These are phyloP conservation scores for Tilletiopsis washingtonensis DNA, from an alignment of 1,284 basidiomycete genomes.

Conservation along the genomic window DNA sequence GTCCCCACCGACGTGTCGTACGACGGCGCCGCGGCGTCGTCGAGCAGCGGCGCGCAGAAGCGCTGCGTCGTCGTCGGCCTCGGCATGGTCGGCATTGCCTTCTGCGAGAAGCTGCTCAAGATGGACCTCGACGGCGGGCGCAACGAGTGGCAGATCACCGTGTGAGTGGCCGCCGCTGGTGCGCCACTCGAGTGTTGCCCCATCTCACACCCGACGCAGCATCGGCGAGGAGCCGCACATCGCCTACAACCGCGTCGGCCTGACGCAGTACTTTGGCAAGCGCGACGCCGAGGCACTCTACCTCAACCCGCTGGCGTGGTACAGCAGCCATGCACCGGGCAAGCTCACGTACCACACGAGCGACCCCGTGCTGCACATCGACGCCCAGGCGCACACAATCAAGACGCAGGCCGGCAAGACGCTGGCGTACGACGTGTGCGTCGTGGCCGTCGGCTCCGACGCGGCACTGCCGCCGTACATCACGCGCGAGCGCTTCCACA, in stretches of 20 bases:
- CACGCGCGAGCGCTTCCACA: slow-evolving; percentile 50
- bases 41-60: slow-evolving; percentile 8
- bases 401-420: slow-evolving; percentile 53
- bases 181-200: not conserved
- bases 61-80: slow-evolving; percentile 57
- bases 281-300: slow-evolving; percentile 61
- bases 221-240: slow-evolving; percentile 60
- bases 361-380: slow-evolving; percentile 52
- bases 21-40: not conserved
- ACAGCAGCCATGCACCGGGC: slow-evolving; percentile 48
- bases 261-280: slow-evolving; percentile 62
- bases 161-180: slow-evolving; percentile 6
- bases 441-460: slow-evolving; percentile 63
- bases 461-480: slow-evolving; percentile 63
- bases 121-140: slow-evolving; percentile 24
- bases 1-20: not conserved
- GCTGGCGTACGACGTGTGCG: slow-evolving; percentile 56
- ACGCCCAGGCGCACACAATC: slow-evolving; percentile 52
- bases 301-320: slow-evolving; percentile 60
- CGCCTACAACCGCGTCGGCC: slow-evolving; percentile 57
- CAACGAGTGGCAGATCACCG: slow-evolving; percentile 27
- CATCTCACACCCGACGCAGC: not conserved
- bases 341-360: slow-evolving; percentile 40
- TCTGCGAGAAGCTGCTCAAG: slow-evolving; percentile 38
- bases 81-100: slow-evolving; percentile 64